Conservation (phyloP, 331 rosid species). For the Malus hybrid region DNA sequence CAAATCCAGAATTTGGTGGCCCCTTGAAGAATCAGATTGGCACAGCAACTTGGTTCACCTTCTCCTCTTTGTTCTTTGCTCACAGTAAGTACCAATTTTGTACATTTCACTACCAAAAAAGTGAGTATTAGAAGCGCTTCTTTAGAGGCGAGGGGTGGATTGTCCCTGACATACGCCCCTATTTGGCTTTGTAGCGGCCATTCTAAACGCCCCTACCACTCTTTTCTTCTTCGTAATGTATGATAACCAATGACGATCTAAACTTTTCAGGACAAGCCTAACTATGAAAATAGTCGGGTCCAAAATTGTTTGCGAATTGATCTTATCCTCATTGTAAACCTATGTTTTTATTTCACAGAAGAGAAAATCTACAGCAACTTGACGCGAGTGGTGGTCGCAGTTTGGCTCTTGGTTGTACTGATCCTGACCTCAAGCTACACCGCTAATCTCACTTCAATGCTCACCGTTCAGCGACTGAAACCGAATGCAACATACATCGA, state of each 20-base stretch:
- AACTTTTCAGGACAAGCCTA: too few relatives aligned
- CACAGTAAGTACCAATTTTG: conserved; percentile 41
- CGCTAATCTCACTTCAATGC: conserved; percentile 64
- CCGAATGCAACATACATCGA: conserved; percentile 27
- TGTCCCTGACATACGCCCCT: too few relatives aligned
- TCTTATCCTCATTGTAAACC: background rate
- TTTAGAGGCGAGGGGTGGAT: too few relatives aligned
- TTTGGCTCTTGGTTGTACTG: conserved; percentile 49
- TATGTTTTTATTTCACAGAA: conserved; percentile 18
- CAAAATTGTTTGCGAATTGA: too few relatives aligned
- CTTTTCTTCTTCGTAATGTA: too few relatives aligned
- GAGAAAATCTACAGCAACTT: conserved; percentile 31
- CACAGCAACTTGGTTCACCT: conserved; percentile 57
- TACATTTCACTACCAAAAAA: background rate
- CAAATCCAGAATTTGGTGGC: conserved; percentile 41
- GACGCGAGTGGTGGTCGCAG: conserved; percentile 34
- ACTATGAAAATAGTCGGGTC: too few relatives aligned
- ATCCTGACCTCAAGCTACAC: conserved; percentile 56
- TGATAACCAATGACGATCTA: too few relatives aligned
- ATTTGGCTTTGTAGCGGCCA: too few relatives aligned
- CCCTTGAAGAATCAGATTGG: conserved; percentile 35
- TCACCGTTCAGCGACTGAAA: conserved; percentile 35
- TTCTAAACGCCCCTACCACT: too few relatives aligned
- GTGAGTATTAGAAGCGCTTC: too few relatives aligned
- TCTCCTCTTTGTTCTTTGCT: conserved; percentile 63